Evolutionary conservation across 2,329 filamentous ascomycete species (phyloP).

Genomic region (Xylariomycetidae sp.): DNA sequence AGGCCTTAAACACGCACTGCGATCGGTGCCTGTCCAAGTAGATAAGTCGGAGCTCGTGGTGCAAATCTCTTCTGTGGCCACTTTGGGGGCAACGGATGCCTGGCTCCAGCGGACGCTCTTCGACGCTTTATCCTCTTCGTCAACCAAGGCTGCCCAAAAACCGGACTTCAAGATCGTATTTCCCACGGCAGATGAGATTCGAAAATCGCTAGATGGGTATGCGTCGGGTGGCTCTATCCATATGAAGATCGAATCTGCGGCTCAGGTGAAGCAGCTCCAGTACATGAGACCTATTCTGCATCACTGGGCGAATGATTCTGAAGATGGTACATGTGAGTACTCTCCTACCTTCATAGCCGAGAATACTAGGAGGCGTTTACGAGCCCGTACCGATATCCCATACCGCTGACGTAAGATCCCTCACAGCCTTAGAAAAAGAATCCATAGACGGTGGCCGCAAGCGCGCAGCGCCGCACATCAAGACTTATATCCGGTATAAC

Average conservation of each 20-base stretch:
- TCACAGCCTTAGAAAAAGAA: slow-evolving; percentile 8
- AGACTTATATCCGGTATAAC: slow-evolving; percentile 73
- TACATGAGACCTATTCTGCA: slow-evolving; percentile 68
- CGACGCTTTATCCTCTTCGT: slow-evolving; percentile 35
- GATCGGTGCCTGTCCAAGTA: slow-evolving; percentile 42
- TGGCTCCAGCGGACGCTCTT: slow-evolving; percentile 70
- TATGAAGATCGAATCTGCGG: slow-evolving; percentile 65
- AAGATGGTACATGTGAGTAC: slow-evolving; percentile 28
- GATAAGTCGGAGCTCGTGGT: slow-evolving; percentile 47
- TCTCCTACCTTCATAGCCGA: neutral
- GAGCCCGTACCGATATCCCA: no score
- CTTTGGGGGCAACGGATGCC: slow-evolving; percentile 62
- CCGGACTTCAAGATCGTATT: slow-evolving; percentile 70
- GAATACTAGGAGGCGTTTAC: neutral
- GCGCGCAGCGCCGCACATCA: slow-evolving; percentile 79
- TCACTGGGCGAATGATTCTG: slow-evolving; percentile 67
- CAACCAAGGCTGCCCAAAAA: slow-evolving; percentile 15
- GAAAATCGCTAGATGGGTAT: slow-evolving; percentile 73
- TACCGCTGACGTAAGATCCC: neutral
- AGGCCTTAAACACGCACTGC: slow-evolving; percentile 57
- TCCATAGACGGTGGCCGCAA: slow-evolving; percentile 53
- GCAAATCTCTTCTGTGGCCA: slow-evolving; percentile 79
- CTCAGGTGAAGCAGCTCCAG: slow-evolving; percentile 68
- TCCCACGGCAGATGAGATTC: slow-evolving; percentile 74
- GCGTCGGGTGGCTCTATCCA: slow-evolving; percentile 75